A percentile compares a stretch with the other conserved stretches of the same genome.
Evolutionary conservation across 495 filamentous ascomycete genomes (phyloP).

Genomic region (Aspergillus asperescens): DNA sequence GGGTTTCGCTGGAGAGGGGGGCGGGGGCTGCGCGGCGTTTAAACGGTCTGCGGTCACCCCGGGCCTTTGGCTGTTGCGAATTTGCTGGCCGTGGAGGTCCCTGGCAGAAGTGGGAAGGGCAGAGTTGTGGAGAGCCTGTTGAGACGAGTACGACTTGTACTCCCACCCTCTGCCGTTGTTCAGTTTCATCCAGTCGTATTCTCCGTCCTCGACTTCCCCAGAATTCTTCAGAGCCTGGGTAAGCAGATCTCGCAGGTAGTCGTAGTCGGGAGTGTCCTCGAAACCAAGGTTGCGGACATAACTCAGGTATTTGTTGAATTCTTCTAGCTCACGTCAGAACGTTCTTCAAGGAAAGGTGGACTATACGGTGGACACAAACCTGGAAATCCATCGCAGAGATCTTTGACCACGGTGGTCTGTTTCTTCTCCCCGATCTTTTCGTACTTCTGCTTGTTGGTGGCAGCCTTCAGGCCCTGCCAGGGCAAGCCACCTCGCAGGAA

Average conservation of each 20-base stretch:
- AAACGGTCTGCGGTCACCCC: slow-evolving; percentile 83
- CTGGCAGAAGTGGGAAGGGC: slow-evolving; percentile 68
- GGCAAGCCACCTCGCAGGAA: slow-evolving; percentile 93
- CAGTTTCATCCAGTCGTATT: slow-evolving; percentile 99
- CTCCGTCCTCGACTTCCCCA: slow-evolving; percentile 93
- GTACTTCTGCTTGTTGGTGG: slow-evolving; percentile 99
- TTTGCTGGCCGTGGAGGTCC: slow-evolving; percentile 65
- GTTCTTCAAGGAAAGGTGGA: neutral
- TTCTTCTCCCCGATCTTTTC: slow-evolving; percentile 99
- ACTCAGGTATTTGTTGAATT: slow-evolving; percentile 95
- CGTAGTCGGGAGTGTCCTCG: slow-evolving; percentile 98
- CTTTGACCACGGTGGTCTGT: slow-evolving; percentile 93
- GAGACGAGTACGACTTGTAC: slow-evolving; percentile 79
- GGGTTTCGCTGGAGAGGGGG: slow-evolving; percentile 77
- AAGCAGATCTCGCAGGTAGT: slow-evolving; percentile 93
- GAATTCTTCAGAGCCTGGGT: slow-evolving; percentile 93
- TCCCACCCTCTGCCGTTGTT: slow-evolving; percentile 95
- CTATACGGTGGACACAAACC: slow-evolving; percentile 42
- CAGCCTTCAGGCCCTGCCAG: slow-evolving; percentile 98
- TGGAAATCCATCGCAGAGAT: slow-evolving; percentile 93
- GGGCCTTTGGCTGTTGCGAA: slow-evolving; percentile 54
- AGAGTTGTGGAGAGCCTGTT: slow-evolving; percentile 68
- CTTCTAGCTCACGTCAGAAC: slow-evolving; percentile 49
- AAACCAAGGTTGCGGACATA: slow-evolving; percentile 98
- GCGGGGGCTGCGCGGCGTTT: slow-evolving; percentile 91